Percentiles rank a stretch among this genome's conserved stretches.
Conservation (phyloP, 1,284 basidiomycete species). For the Fomitopsis betulina region DNA sequence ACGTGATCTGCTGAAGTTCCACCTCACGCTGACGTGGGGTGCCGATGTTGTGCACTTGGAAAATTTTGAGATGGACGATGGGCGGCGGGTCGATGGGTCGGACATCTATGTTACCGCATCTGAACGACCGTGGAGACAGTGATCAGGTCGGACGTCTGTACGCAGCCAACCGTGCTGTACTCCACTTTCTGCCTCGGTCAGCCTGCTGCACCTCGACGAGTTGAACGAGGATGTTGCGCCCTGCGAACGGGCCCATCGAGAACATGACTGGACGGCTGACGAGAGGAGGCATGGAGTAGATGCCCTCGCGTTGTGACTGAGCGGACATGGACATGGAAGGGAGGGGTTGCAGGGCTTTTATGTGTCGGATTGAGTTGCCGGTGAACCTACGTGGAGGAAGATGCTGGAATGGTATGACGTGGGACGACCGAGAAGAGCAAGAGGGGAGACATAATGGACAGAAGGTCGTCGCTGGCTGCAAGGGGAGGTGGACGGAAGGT, state of each 20-base stretch:
- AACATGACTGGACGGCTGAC: background rate
- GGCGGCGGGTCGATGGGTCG: constrained; percentile 40
- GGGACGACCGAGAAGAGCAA: too few relatives aligned
- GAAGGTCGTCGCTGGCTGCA: too few relatives aligned
- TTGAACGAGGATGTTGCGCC: background rate
- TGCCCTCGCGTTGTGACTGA: too few relatives aligned
- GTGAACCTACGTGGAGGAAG: too few relatives aligned
- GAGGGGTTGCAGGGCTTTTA: too few relatives aligned
- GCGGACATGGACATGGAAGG: too few relatives aligned
- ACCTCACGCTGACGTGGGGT: constrained; percentile 24
- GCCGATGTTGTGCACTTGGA: constrained; percentile 20
- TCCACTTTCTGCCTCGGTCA: background rate
- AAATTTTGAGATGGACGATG: constrained; percentile 31
- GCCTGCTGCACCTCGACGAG: background rate
- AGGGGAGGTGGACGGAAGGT: too few relatives aligned
- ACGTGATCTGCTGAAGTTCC: constrained; percentile 28
- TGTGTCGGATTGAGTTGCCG: too few relatives aligned
- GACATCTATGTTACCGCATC: constrained; percentile 35
- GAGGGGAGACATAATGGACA: too few relatives aligned
- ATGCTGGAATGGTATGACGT: too few relatives aligned
- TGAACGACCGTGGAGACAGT: constrained; percentile 7
- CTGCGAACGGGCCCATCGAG: background rate
- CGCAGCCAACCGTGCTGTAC: background rate
- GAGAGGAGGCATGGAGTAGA: background rate
- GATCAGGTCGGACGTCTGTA: too few relatives aligned